A percentile compares a stretch with the other conserved stretches of the same genome.
These are phyloP conservation scores for Saccharomyces hybrid DNA, from an alignment of 1,139 yeast genomes.

Conservation along the genomic window DNA sequence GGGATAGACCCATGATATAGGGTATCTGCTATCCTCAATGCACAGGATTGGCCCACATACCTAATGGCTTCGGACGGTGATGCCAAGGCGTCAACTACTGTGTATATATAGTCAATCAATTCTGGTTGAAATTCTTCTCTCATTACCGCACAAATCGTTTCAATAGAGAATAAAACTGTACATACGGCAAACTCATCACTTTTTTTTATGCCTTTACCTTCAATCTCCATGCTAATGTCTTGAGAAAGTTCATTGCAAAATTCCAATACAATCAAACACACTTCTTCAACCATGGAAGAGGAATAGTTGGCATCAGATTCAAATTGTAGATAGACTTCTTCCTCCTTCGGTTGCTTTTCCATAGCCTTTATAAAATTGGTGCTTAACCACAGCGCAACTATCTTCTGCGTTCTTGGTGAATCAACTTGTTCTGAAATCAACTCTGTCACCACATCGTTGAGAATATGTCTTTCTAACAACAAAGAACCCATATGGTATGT, in stretches of 20 bases:
- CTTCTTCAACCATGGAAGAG: background rate
- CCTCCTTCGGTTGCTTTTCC: slow-evolving; percentile 5
- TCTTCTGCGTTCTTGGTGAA: background rate
- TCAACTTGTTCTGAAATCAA: background rate
- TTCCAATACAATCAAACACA: slow-evolving; percentile 17
- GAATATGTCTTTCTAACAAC: background rate
- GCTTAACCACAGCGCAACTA: background rate
- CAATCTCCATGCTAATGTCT: slow-evolving; percentile 15
- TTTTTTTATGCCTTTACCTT: slow-evolving; percentile 9
- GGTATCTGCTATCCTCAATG: slow-evolving; percentile 42
- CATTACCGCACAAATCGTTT: slow-evolving; percentile 35
- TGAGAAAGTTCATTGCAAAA: slow-evolving; percentile 24
- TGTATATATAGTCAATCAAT: slow-evolving; percentile 48
- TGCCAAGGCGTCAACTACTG: slow-evolving; percentile 49
- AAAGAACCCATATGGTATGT: background rate
- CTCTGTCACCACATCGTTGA: background rate
- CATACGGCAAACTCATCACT: slow-evolving; percentile 13
- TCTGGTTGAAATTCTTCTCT: slow-evolving; percentile 40
- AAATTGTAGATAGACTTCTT: slow-evolving; percentile 27
- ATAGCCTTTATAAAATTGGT: slow-evolving; percentile 10
- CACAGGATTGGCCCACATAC: slow-evolving; percentile 41
- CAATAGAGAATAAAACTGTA: slow-evolving; percentile 36
- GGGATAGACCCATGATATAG: slow-evolving; percentile 54
- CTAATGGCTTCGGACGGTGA: slow-evolving; percentile 40
- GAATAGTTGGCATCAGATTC: slow-evolving; percentile 13